Evolutionary conservation across 2,329 filamentous ascomycete species (phyloP), one percentile per base, ranked within the genome.

Genomic region (Trichoderma guizhouense): DNA sequence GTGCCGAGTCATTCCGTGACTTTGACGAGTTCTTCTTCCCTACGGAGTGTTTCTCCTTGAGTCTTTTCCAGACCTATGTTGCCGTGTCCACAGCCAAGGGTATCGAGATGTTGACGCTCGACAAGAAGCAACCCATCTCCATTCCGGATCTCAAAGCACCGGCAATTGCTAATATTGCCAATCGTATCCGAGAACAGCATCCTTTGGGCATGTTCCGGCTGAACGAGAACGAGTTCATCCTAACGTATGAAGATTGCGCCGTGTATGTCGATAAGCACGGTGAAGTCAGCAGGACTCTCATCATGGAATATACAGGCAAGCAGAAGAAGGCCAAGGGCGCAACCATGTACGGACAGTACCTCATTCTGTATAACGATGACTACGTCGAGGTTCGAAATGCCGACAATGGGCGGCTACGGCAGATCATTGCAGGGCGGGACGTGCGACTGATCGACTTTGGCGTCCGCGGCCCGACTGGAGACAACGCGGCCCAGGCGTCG

Each of bases 21-120:
- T 99, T 95, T 80, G 96, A 99, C 83, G 96, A 98, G 76, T 99
- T 99, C 82, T 99, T 98, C 83, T 95, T 99, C 76, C 96, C 96
- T 0, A 92, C 93, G 3, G 97, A 99, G 79, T 98, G 94, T 81
- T 97, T 92, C 81, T 94, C 93, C 62, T 92, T 99, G 79, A 98
- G 98, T 81, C 89, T 99, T 67, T 99, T 98, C 88, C 94, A 98
- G 80, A 94, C 92, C 0, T 97, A 94, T 73, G 92, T 99, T 68
- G 94, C 96, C 11, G 94, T 99, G 62, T 91, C 93, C 24, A 98
- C 95, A 0, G 89, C 93, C 53, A 94, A 94, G 81, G 97, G 96
- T 28, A 94, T 99, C 76, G 97, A 99, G 83, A 93, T 99, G 75
- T 89, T 99, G 80, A 98, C 95, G 0, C 87, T 99, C 32, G 97